Evolutionary conservation across 768 basidiomycete genomes (phyloP).

Genomic region (Russula sp.): DNA sequence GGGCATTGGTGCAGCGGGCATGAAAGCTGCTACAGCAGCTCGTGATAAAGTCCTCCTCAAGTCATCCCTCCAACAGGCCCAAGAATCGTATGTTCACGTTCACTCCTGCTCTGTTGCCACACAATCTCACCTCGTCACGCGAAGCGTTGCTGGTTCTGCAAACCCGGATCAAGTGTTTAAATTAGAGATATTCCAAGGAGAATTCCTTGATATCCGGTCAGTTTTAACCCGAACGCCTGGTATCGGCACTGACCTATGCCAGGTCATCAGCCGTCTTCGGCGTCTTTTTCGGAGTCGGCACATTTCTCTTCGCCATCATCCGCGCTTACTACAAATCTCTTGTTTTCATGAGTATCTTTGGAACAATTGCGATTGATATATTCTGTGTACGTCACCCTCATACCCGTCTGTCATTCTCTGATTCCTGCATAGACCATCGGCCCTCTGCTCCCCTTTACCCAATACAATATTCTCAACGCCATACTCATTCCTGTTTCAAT

Average conservation of each 20-base stretch:
- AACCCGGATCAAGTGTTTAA: slow-evolving; percentile 35
- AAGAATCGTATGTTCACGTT: slow-evolving; percentile 26
- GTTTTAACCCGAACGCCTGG: not conserved
- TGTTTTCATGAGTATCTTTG: slow-evolving; percentile 39
- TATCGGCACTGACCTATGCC: not conserved
- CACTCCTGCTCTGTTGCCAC: not conserved
- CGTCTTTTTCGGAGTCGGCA: slow-evolving; percentile 40
- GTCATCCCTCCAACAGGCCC: slow-evolving; percentile 25
- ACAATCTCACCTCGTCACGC: not conserved
- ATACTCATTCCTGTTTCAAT: slow-evolving; percentile 39
- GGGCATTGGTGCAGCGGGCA: slow-evolving; percentile 47
- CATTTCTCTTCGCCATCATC: slow-evolving; percentile 38
- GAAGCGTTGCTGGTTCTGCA: slow-evolving; percentile 30
- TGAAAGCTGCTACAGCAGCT: slow-evolving; percentile 41
- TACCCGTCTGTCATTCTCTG: not conserved
- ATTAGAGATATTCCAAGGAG: slow-evolving; percentile 39
- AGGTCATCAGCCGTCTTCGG: slow-evolving; percentile 42
- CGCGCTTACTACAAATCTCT: slow-evolving; percentile 43
- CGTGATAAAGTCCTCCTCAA: slow-evolving; percentile 31
- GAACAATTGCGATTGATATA: slow-evolving; percentile 40
- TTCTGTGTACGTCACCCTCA: slow-evolving; percentile 30
- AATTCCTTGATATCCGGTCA: slow-evolving; percentile 40
- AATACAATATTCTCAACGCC: slow-evolving; percentile 38
- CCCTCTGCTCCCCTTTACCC: slow-evolving; percentile 41
- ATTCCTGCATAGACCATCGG: slow-evolving; percentile 32